Percentiles rank a stretch among this genome's conserved stretches.
phyloP scores from a whole-genome alignment of 208 protist genomes.

The Leishmania lainsoni region DNA sequence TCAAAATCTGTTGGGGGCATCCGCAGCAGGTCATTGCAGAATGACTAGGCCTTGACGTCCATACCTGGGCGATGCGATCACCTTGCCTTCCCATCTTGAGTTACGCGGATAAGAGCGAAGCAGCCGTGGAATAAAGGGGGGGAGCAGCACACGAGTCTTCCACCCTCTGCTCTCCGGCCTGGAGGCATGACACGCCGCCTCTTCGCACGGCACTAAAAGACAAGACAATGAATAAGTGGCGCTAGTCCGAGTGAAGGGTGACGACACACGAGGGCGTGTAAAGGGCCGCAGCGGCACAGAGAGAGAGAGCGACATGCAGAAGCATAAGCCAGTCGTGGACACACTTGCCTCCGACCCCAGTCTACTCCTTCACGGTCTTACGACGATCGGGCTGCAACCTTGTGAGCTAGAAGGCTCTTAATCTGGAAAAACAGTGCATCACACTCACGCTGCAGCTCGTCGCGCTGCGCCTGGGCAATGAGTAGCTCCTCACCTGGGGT shows the following conservation, averaged over 20 bases:
- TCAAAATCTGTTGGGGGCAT: background rate
- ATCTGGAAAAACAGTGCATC: conserved; percentile 55
- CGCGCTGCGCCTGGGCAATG: conserved; percentile 36
- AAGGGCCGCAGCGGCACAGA: background rate
- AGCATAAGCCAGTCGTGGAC: background rate
- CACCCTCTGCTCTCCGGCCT: background rate
- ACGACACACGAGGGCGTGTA: background rate
- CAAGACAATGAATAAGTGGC: background rate
- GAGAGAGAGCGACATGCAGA: background rate
- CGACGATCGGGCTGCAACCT: background rate
- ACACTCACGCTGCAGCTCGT: conserved; percentile 61
- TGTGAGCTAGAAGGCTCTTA: conserved; percentile 13
- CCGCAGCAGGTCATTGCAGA: background rate
- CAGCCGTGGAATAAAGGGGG: background rate
- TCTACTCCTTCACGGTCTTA: background rate
- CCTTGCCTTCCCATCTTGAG: background rate
- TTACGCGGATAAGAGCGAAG: background rate
- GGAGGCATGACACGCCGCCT: background rate
- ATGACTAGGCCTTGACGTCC: too few species aligned
- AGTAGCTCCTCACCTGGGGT: conserved; percentile 32
- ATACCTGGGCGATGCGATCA: too few species aligned
- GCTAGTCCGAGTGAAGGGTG: background rate
- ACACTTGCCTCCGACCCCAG: too few species aligned
- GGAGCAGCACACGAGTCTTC: background rate
- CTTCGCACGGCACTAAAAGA: background rate